Base-by-base conservation (phyloP, 2,329 filamentous ascomycete species). In the Diaporthe capsici region DNA sequence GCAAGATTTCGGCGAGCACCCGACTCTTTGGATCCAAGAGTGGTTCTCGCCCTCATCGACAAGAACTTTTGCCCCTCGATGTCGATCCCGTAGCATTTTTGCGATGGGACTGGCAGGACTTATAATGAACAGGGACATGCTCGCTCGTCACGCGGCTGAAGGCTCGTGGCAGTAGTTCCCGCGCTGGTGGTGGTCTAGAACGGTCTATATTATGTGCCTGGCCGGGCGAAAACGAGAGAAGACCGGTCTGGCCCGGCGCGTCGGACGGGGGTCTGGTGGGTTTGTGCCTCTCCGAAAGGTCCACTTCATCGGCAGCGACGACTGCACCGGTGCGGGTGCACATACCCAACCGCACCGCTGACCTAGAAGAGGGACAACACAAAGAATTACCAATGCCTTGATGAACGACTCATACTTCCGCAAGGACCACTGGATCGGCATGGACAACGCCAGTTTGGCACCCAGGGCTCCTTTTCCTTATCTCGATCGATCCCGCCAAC, bases 401-500 rank as follows among this genome's bases (percentile, higher is more conserved):
- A 10, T 4, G 34, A 70, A 10, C 39, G 65, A 68, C 47, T 22
- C 44, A 25, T 7, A 31, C 22, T 7, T 31, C 49, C 28, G n/a
- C 31, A 55, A n/a, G 49, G 42, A 34, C 42, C 39, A 65, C 25
- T 47, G 25, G 61, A 49, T 49, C 61, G 28, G n/a, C 58, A 25
- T 34, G 12, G 47, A 34, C 5, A 44, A 31, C 47, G 28, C 42
- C 31, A 7, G 5, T 20, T 34, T 39, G 42, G 42, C 7, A 25
- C 3, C 25, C 20, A 22, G 55, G 55, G 13, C 39, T 37, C 44
- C 34, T 44, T 49, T 34, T 34, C 6, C 37, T 53, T 51, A 73
- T 73, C 71, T 65, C 71, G 71, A 73, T 73, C 71, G 71, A 73
- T 73, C 47, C 49, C 65, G 13, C 34, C 71, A 20, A 31, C 39